These are phyloP conservation scores for Metschnikowia koreensis DNA, from an alignment of 805 yeast genomes.

Conservation along the genomic window DNA sequence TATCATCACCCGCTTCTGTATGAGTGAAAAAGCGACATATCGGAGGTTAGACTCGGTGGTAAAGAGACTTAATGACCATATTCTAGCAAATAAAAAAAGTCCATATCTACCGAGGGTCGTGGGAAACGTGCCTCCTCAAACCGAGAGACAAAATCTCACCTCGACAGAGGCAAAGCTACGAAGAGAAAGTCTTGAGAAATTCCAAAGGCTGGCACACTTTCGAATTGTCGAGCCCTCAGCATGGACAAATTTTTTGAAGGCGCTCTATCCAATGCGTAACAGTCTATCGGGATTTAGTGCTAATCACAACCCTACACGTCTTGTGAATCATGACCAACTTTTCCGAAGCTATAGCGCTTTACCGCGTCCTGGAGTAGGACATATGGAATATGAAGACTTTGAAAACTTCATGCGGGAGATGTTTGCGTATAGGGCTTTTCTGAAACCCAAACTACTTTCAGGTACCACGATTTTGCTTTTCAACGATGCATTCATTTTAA, in stretches of 20 bases:
- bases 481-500: constrained; percentile 4
- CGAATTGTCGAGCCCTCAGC: constrained; percentile 8
- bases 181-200: constrained; percentile 5
- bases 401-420: constrained; percentile 28
- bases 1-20: neutral
- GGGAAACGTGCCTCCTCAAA: neutral
- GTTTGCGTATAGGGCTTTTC: constrained; percentile 24
- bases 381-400: constrained; percentile 26
- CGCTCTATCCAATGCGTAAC: constrained; percentile 14
- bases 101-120: constrained; percentile 10
- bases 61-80: constrained; percentile 7
- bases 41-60: constrained; percentile 1
- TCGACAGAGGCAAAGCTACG: constrained; percentile 10
- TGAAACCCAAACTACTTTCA: constrained; percentile 25
- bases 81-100: constrained; percentile 4
- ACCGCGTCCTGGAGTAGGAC: constrained; percentile 26
- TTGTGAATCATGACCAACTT: constrained; percentile 27
- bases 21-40: neutral
- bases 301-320: constrained; percentile 2
- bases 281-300: constrained; percentile 7
- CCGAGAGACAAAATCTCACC: constrained; percentile 1
- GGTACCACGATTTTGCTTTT: constrained; percentile 7
- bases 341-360: constrained; percentile 26
- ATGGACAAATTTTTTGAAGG: constrained; percentile 5
- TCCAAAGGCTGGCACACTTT: constrained; percentile 10